These are phyloP conservation scores for Aspergillus saccharolyticus DNA, from an alignment of 495 filamentous ascomycete genomes.

Conservation along the genomic window DNA sequence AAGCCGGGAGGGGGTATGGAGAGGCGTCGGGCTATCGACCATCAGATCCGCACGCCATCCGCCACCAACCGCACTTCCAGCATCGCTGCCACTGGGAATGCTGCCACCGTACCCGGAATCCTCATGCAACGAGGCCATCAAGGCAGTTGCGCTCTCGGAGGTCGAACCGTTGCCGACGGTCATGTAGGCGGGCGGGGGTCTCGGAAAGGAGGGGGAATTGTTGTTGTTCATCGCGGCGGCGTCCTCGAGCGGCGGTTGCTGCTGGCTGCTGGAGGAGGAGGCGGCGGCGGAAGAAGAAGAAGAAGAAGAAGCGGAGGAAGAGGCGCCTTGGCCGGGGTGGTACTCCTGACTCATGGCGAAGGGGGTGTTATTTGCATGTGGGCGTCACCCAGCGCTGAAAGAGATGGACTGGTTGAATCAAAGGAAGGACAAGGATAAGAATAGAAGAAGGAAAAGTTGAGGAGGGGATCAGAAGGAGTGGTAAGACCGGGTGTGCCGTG, in stretches of 20 bases:
- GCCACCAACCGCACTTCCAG: constrained; percentile 11
- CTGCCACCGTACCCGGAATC: constrained; percentile 94
- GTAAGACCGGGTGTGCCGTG: constrained; percentile 7
- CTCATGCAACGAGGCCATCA: constrained; percentile 67
- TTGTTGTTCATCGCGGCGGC: constrained; percentile 17
- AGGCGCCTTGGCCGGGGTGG: constrained; percentile 43
- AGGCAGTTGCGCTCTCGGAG: constrained; percentile 63
- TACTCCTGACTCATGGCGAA: constrained; percentile 71
- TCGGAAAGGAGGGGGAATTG: constrained; percentile 23
- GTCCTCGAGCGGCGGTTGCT: constrained; percentile 21
- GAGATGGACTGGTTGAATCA: background rate
- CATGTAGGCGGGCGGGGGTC: constrained; percentile 64
- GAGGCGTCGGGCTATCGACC: constrained; percentile 61
- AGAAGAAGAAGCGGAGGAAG: constrained; percentile 38
- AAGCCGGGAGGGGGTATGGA: constrained; percentile 48
- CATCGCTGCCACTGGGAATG: constrained; percentile 49
- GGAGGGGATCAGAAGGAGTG: background rate
- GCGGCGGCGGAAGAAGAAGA: constrained; percentile 36
- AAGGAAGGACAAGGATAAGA: background rate
- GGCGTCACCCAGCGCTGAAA: background rate
- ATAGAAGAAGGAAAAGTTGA: background rate
- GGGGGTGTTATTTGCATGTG: constrained; percentile 12
- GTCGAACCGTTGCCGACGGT: constrained; percentile 80
- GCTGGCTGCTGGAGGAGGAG: constrained; percentile 34
- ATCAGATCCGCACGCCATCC: constrained; percentile 58